Evolutionary conservation across 2,329 filamentous ascomycete species (phyloP).

Genomic region (Sarocladium kiliense): DNA sequence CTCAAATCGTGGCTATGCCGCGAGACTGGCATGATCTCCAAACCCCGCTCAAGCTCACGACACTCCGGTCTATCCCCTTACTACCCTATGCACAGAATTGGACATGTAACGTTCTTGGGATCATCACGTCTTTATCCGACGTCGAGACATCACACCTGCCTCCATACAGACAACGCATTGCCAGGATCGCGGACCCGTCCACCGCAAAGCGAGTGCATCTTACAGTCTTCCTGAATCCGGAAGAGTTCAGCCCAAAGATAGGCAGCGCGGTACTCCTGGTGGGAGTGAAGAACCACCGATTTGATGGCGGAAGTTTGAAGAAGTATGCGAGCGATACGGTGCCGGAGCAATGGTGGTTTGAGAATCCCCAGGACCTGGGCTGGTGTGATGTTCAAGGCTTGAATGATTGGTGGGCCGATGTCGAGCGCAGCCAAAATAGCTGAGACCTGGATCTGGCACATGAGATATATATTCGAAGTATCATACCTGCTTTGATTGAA

Average conservation of each 20-base stretch:
- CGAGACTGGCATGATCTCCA: constrained; percentile 35
- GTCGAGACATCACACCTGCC: constrained; percentile 44
- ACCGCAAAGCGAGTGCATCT: constrained; percentile 47
- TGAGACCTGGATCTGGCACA: not conserved
- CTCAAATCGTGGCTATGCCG: constrained; percentile 26
- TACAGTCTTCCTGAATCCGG: constrained; percentile 49
- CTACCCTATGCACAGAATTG: constrained; percentile 55
- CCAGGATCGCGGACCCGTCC: constrained; percentile 45
- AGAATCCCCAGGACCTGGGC: constrained; percentile 37
- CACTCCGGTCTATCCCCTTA: constrained; percentile 42
- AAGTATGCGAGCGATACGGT: constrained; percentile 37
- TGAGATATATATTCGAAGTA: not conserved
- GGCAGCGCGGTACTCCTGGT: constrained; percentile 47
- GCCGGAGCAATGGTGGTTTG: constrained; percentile 44
- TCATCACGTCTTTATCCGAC: constrained; percentile 41
- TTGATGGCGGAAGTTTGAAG: constrained; percentile 42
- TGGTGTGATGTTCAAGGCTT: constrained; percentile 47
- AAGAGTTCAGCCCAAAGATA: constrained; percentile 38
- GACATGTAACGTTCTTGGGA: constrained; percentile 49
- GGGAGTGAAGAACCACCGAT: constrained; percentile 53
- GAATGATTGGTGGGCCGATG: constrained; percentile 38
- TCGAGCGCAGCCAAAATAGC: constrained; percentile 11
- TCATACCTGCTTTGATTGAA: too few relatives aligned
- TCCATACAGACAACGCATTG: constrained; percentile 46
- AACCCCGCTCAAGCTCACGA: constrained; percentile 45